These are phyloP conservation scores for Trifolium repens DNA, from an alignment of 306 rosid genomes.

Conservation along the genomic window DNA sequence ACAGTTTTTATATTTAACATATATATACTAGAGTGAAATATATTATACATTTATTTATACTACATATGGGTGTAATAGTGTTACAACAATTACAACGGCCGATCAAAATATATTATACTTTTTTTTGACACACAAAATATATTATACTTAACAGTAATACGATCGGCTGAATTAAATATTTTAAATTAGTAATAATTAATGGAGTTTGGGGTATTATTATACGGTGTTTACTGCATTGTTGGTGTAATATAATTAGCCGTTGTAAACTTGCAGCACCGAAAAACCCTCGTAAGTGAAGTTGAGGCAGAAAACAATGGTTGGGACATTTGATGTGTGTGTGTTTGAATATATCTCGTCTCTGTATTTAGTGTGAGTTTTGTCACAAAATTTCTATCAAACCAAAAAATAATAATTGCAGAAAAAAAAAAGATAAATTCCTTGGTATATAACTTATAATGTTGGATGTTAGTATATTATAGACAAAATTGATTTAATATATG, in stretches of 20 bases:
- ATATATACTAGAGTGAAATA: neutral
- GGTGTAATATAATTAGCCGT: neutral
- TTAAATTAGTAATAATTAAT: slow-evolving; percentile 5
- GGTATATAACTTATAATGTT: too few species aligned
- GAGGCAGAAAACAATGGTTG: too few species aligned
- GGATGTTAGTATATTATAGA: too few species aligned
- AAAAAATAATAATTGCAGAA: too few species aligned
- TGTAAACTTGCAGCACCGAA: neutral
- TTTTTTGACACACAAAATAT: neutral
- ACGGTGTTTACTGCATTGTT: neutral
- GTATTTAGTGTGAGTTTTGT: too few species aligned
- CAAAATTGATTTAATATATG: too few species aligned
- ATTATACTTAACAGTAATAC: neutral
- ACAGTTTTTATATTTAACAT: neutral
- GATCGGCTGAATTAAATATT: neutral
- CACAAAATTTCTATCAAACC: too few species aligned
- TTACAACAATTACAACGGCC: neutral
- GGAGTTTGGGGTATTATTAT: neutral
- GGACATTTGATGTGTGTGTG: too few species aligned
- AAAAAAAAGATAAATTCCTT: too few species aligned
- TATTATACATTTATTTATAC: neutral
- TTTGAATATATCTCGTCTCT: too few species aligned
- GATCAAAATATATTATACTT: neutral
- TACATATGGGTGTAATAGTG: neutral
- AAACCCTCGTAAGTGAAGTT: too few species aligned